phyloP scores from a whole-genome alignment of 305 asterid genomes.

The Coffea humblotiana region DNA sequence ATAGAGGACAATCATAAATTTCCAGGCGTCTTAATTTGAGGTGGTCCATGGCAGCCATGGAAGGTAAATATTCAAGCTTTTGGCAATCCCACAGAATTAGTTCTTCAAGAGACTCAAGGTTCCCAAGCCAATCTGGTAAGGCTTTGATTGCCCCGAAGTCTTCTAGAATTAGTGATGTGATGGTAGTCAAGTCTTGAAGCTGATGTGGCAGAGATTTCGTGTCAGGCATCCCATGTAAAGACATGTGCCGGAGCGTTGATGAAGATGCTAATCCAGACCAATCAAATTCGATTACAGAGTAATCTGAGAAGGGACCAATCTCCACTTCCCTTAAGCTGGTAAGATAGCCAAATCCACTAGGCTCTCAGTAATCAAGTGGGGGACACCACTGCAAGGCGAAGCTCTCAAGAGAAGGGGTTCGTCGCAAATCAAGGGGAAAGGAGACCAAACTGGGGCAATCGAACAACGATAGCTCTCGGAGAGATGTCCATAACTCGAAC shows the following conservation, averaged over 20 bases:
- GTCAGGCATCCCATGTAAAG: not conserved
- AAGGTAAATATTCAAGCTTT: too few relatives aligned
- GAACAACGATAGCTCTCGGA: rapidly evolving
- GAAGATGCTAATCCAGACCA: constrained; percentile 6
- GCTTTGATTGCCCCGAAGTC: constrained; percentile 10
- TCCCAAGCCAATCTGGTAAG: constrained; percentile 26
- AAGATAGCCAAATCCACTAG: constrained; percentile 2
- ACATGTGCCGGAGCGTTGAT: constrained; percentile 1
- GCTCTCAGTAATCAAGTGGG: not conserved
- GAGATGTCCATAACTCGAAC: not conserved
- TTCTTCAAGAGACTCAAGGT: constrained; percentile 10
- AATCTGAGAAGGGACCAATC: not conserved
- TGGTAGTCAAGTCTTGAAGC: constrained; percentile 14
- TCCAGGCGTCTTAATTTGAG: too few relatives aligned
- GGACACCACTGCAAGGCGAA: too few relatives aligned
- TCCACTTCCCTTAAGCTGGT: not conserved
- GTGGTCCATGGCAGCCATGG: too few relatives aligned
- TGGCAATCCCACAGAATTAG: not conserved
- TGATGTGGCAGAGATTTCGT: constrained; percentile 7
- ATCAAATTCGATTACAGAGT: not conserved
- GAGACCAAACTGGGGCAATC: not conserved
- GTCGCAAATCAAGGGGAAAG: not conserved
- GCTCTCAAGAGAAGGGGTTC: not conserved
- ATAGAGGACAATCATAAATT: too few relatives aligned
- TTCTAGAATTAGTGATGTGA: not conserved